A percentile compares a stretch with the other conserved stretches of the same genome.
Conservation (phyloP, 805 yeast genomes). For the Tetrapisispora namnaoensis region DNA sequence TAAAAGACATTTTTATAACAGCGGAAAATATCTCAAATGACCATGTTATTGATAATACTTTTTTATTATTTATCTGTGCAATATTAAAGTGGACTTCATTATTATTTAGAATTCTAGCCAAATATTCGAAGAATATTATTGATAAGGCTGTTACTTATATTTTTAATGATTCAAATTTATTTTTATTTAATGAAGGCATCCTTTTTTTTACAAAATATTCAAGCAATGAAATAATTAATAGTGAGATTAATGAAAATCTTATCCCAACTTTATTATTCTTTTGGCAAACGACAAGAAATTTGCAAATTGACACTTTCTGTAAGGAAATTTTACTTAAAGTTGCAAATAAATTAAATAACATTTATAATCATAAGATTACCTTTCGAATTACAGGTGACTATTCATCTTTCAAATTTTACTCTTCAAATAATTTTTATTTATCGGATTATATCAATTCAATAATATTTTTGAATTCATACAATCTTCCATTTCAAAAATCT, state of each 20-base stretch:
- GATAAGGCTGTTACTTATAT: background rate
- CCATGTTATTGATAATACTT: background rate
- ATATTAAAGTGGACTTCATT: background rate
- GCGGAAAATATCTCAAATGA: background rate
- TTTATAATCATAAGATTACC: background rate
- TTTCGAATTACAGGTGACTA: background rate
- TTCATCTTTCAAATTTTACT: background rate
- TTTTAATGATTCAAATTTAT: background rate
- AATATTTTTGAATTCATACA: constrained; percentile 38
- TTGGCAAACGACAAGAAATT: background rate
- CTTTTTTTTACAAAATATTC: background rate
- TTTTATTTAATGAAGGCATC: background rate
- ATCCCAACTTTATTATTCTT: background rate
- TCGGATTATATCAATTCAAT: background rate
- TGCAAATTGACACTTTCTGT: background rate
- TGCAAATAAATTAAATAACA: background rate
- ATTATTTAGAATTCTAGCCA: background rate
- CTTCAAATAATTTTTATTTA: background rate
- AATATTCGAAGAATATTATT: background rate
- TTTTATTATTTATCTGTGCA: background rate
- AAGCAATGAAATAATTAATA: background rate
- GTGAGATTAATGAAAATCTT: background rate
- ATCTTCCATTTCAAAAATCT: constrained; percentile 50
- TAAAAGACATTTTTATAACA: background rate
- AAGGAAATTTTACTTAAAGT: background rate